These are phyloP conservation scores for Melianthus villosus DNA, from an alignment of 441 rosid genomes.

Conservation along the genomic window DNA sequence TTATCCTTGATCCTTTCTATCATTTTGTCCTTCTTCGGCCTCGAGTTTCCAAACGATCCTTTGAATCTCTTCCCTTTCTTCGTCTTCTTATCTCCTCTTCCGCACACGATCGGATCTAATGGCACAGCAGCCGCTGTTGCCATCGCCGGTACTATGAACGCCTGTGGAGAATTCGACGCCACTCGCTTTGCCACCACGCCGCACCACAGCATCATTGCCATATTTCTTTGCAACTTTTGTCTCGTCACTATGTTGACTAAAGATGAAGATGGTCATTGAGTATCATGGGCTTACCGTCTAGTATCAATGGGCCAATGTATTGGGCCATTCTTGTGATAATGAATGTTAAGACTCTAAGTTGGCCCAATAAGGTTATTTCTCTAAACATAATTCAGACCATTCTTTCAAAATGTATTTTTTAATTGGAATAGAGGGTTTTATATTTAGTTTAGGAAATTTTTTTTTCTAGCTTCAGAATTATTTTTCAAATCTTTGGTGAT, in stretches of 20 bases:
- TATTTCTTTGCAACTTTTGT: conserved; percentile 7
- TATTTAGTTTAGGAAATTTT: no score
- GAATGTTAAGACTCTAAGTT: no score
- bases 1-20: conserved; percentile 72
- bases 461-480: no score
- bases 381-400: no score
- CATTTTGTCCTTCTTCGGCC: conserved; percentile 88
- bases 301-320: background rate
- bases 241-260: no score
- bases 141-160: conserved; percentile 7
- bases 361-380: no score
- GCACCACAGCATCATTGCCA: conserved; percentile 64
- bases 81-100: conserved; percentile 85
- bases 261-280: no score
- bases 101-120: conserved; percentile 45
- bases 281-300: no score
- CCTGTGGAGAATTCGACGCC: conserved; percentile 17
- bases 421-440: no score
- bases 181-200: conserved; percentile 42
- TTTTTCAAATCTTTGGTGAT: no score
- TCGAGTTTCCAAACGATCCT: conserved; percentile 70
- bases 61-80: conserved; percentile 84
- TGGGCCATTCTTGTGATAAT: no score
- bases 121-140: conserved; percentile 8
- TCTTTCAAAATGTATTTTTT: no score